Conservation (phyloP, 305 asterid genomes). For the Solanum hybrid region DNA sequence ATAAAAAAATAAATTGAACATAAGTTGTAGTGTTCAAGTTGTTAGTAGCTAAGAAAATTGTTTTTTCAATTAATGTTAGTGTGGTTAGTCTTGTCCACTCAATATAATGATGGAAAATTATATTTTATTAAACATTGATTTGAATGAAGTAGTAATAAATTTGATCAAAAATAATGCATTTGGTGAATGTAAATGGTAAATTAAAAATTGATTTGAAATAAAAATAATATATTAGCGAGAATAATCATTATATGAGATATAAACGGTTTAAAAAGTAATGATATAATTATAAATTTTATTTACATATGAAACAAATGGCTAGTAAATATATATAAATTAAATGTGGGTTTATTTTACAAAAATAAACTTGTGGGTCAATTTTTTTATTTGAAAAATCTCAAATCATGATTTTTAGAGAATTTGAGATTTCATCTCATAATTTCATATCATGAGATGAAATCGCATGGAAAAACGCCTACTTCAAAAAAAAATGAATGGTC, state of each 20-base stretch:
- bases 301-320: no score
- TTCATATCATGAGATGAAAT: no score
- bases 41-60: neutral
- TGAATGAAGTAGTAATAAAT: neutral
- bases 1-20: neutral
- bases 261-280: neutral
- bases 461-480: neutral
- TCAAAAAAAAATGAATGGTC: neutral
- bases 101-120: no score
- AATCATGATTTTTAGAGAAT: neutral
- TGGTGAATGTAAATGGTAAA: neutral
- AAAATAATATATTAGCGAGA: no score
- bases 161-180: neutral
- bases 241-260: neutral
- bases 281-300: no score
- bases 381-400: neutral
- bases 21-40: neutral
- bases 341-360: no score
- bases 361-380: neutral
- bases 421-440: neutral
- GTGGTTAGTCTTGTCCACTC: neutral
- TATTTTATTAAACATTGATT: no score
- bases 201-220: no score
- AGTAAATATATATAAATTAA: no score
- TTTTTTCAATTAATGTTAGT: neutral